Evolutionary conservation across 805 yeast species (phyloP), one percentile per base, ranked within the genome.

Genomic region (Starmerella scarabaei): DNA sequence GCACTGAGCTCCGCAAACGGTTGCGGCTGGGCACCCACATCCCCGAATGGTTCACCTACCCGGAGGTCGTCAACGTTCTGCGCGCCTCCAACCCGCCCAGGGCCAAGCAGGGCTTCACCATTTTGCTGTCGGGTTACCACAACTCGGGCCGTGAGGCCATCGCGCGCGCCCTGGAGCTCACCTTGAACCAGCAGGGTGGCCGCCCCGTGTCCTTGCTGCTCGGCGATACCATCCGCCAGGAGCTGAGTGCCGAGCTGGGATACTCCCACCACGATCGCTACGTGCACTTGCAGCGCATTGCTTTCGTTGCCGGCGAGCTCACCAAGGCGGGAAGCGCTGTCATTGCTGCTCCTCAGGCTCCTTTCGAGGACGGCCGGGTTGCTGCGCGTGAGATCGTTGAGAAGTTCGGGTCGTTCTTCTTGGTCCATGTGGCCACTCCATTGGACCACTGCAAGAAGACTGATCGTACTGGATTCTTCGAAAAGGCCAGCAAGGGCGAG

Each of bases 31-130:
- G 96, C 43, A 70, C 79, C 32, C 78, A 78, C 47, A 88, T 86
- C 52, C 97, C 97, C 48, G 91, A 75, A 58, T 86, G 97, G 97
- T 86, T 88, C 64, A 83, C 95, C 4, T 86, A 86, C 64, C 94
- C 95, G 3, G 96, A 86, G 62, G 95, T 88, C 38, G 97, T 88
- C 44, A 72, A 73, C 60, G 85, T 88, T 44, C 71, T 86, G 54
- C 78, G 97, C 59, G 88, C 83, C 54, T 74, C 86, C 34, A 86
- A 86, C 61, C 96, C 96, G 41, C 94, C 97, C 48, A 76, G 96
- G 63, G 73, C 69, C 43, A 61, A 69, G 43, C 97, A 88, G 65
- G 97, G 97, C 27, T 88, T 86, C 61, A 81, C 83, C 7, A 65
- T 85, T 38, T 69, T 77, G 45, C 65, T 84, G 38, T 67, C 76